Evolutionary conservation across 164 flowering plant species (phyloP).

Genomic region (Echeveria elegans): DNA sequence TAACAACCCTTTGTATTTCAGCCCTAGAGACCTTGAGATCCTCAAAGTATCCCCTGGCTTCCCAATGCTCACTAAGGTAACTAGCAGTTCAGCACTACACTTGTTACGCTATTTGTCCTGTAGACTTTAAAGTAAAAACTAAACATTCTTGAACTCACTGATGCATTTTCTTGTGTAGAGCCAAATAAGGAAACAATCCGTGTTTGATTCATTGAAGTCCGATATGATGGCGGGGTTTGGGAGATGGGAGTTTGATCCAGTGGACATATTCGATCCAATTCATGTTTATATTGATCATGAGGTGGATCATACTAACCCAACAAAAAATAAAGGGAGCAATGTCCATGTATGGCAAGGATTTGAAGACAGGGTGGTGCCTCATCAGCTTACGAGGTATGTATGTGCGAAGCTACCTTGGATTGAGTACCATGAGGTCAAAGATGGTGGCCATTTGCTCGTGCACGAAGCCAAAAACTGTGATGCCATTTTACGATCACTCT

Average conservation of each 20-base stretch:
- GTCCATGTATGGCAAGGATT: constrained; percentile 33
- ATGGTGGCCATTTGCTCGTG: constrained; percentile 31
- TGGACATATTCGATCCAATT: constrained; percentile 26
- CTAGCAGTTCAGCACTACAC: background rate
- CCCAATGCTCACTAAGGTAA: constrained; percentile 8
- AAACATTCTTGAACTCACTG: background rate
- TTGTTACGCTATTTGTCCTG: background rate
- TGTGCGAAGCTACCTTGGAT: constrained; percentile 33
- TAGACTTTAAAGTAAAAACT: background rate
- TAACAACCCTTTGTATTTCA: constrained; percentile 8
- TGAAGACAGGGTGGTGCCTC: constrained; percentile 27
- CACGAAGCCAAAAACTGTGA: constrained; percentile 22
- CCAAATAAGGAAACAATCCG: constrained; percentile 9
- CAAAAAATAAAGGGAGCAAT: constrained; percentile 11
- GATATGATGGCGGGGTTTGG: constrained; percentile 17
- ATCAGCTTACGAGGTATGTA: constrained; percentile 19
- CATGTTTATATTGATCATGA: constrained; percentile 7
- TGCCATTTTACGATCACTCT: constrained; percentile 24
- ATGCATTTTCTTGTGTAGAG: background rate
- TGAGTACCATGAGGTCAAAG: constrained; percentile 32
- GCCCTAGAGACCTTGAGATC: constrained; percentile 8
- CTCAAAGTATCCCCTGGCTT: background rate
- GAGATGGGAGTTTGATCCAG: constrained; percentile 33
- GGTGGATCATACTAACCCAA: background rate
- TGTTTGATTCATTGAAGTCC: constrained; percentile 11